A percentile compares a stretch with the other conserved stretches of the same genome.
Conservation (phyloP, 169 alveolate species). For the Neospora caninum region DNA sequence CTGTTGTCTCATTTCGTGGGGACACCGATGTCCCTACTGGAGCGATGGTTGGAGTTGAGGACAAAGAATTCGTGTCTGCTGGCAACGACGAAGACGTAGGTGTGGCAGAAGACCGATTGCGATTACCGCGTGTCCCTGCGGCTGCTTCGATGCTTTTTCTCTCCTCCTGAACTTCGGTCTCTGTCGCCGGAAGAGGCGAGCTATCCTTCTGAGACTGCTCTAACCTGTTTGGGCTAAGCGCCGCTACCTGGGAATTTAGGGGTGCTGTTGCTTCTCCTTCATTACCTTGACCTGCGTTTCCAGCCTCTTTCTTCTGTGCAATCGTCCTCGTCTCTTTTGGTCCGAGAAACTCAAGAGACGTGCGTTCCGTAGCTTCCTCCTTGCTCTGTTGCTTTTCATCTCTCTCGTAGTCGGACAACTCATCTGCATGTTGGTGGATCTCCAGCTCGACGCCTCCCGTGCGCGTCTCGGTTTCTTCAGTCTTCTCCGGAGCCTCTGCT, state of each 20-base stretch:
- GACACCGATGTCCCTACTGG: not conserved
- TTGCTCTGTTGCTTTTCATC: no score
- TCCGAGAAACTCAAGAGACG: no score
- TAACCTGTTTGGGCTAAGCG: not conserved
- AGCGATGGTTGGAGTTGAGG: not conserved
- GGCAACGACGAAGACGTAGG: not conserved
- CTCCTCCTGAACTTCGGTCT: not conserved
- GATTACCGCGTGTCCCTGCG: not conserved
- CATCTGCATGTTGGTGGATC: no score
- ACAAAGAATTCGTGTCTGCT: not conserved
- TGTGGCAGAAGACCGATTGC: not conserved
- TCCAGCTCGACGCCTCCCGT: no score
- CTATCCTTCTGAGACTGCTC: not conserved
- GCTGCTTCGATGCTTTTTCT: not conserved
- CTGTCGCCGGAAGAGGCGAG: not conserved
- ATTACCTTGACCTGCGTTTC: no score
- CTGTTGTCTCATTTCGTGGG: not conserved
- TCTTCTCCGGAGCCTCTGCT: no score
- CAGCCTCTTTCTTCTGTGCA: no score
- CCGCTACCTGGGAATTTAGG: not conserved
- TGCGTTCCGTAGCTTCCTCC: no score
- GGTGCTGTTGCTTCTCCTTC: not conserved
- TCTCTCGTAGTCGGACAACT: no score
- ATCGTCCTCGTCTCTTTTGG: no score
- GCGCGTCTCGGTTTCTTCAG: no score